Conservation (phyloP, 352 stramenopile species). For the Phytophthora constricta region DNA sequence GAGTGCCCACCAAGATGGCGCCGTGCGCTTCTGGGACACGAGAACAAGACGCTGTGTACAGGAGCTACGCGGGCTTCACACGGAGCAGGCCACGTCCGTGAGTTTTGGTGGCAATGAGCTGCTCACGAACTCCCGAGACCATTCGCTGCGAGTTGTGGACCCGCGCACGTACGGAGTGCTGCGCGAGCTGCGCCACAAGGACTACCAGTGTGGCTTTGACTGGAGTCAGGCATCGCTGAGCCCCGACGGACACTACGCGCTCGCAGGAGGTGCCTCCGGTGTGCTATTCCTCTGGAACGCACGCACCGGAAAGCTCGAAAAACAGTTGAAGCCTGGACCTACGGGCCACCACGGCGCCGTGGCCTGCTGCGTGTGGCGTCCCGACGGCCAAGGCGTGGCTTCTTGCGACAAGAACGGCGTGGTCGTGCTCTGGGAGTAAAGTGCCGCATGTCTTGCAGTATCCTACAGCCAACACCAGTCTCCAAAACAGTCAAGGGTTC, state of each 20-base stretch:
- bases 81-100: constrained; percentile 78
- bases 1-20: constrained; percentile 81
- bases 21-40: constrained; percentile 81
- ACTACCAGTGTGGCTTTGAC: constrained; percentile 81
- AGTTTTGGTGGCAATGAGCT: constrained; percentile 61
- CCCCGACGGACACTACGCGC: constrained; percentile 64
- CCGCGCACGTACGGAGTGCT: constrained; percentile 65
- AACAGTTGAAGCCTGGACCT: constrained; percentile 50
- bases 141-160: constrained; percentile 74
- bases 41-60: constrained; percentile 59
- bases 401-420: constrained; percentile 87
- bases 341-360: constrained; percentile 70
- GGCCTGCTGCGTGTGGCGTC: constrained; percentile 80
- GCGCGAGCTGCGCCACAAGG: constrained; percentile 47
- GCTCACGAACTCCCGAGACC: constrained; percentile 82
- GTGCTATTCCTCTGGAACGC: constrained; percentile 74
- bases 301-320: constrained; percentile 54
- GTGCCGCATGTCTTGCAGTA: not conserved
- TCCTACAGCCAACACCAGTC: constrained; percentile 3
- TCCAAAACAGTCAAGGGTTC: too few species aligned
- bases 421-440: constrained; percentile 80
- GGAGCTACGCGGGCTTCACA: constrained; percentile 64
- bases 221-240: constrained; percentile 84
- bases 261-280: constrained; percentile 60
- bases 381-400: constrained; percentile 63